Evolutionary conservation across 441 rosid genomes (phyloP), one percentile per base, ranked within the genome.

Genomic region (Codiaeum variegatum): DNA sequence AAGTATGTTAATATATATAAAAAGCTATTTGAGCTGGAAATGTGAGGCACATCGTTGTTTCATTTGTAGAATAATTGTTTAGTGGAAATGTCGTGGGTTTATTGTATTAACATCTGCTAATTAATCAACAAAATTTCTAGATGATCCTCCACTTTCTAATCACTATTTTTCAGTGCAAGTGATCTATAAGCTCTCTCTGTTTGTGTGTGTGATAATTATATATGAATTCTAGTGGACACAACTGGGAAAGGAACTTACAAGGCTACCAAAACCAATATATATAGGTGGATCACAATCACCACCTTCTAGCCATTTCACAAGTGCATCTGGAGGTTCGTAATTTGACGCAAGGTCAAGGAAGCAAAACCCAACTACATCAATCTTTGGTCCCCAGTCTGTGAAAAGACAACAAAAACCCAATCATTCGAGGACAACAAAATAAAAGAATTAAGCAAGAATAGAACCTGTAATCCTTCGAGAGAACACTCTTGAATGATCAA

Each of bases 361-460:
- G 87, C 94, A 96, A 85, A 93, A 96, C 38, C 99, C 99, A 62
- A 96, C 97, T 55, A 96, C 99, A 72, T 96, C 99, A 77, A 93
- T 80, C 66, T 91, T 94, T 49, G 92, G 90, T 36, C 99, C 99
- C 99, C 98, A 96, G 72, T 96, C 98, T 96, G 89, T 78, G 76
- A 64, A 66, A 32, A 24, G 58, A 46, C 24, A 55, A 15, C 32
- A 59, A 32, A 73, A 32, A 69, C 46, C 62, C 56, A 68, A 62
- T 29, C 69, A 56, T 51, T 81, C 60, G 67, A 56, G 66, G 72
- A 55, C 55, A 61, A 12, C 40, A 8, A 31, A n/a, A 13, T 26
- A 40, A 16, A 42, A 18, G 15, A 40, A 29, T 12, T 12, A 62
- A 49, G 59, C 38, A 71, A 70, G 47, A 51, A 47, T 23, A 31